phyloP scores from a whole-genome alignment of 106 monocot species.

The Phalaenopsis equestris region DNA sequence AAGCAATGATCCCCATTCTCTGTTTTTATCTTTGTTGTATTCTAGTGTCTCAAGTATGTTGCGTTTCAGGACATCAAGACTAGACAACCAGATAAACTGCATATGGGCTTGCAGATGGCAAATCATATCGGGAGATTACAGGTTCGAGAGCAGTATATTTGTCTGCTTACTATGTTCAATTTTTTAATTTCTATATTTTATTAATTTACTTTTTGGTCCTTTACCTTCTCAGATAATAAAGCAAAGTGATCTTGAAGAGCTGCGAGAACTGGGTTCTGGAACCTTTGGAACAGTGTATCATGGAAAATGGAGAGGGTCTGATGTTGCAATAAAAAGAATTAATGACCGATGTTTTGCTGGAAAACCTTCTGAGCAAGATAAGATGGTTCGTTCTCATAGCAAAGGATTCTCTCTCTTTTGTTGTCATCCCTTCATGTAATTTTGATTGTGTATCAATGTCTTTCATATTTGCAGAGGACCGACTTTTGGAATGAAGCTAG shows the following conservation, averaged over 20 bases:
- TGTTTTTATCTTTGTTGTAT: not conserved
- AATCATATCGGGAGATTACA: constrained; percentile 7
- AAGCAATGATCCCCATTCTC: not conserved
- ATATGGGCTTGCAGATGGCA: not conserved
- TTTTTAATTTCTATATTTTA: not conserved
- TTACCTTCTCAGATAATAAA: constrained; percentile 27
- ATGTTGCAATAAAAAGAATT: constrained; percentile 55
- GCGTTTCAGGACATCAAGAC: not conserved
- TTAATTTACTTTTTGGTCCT: not conserved
- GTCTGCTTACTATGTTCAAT: not conserved
- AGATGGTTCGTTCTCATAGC: constrained; percentile 11
- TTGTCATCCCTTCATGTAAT: not conserved
- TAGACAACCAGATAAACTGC: not conserved
- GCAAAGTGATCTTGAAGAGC: constrained; percentile 41
- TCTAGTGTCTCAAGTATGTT: not conserved
- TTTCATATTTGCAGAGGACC: constrained; percentile 14
- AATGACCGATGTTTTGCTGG: constrained; percentile 42
- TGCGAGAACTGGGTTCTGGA: constrained; percentile 47
- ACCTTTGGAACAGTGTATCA: constrained; percentile 56
- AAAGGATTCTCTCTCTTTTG: not conserved
- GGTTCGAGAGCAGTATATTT: not conserved
- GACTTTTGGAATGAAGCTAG: constrained; percentile 63
- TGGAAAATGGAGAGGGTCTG: constrained; percentile 50
- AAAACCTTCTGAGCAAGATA: constrained; percentile 38
- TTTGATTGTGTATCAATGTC: not conserved